Percentiles rank a stretch among this genome's conserved stretches.
Evolutionary conservation across 495 filamentous ascomycete genomes (phyloP).

Genomic region (Astrocystis sublimbata): DNA sequence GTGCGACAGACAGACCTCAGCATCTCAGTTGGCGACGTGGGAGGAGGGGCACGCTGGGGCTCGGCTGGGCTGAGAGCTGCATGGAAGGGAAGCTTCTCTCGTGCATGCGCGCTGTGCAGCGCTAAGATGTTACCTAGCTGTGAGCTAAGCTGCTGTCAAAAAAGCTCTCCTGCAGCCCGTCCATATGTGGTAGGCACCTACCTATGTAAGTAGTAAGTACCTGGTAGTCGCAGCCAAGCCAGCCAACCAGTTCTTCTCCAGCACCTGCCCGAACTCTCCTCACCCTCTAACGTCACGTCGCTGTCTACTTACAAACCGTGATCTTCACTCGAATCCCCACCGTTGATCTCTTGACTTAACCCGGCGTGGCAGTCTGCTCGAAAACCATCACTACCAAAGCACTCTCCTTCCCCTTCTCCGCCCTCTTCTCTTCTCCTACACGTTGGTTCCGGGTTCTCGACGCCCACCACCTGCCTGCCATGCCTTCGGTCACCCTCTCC

Average conservation of each 20-base stretch:
- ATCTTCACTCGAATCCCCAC: slow-evolving; percentile 16
- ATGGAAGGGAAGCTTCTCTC: too few species aligned
- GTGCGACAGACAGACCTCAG: slow-evolving; percentile 3
- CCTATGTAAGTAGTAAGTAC: background rate
- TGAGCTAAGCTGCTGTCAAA: background rate
- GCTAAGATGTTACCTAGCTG: background rate
- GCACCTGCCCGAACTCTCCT: too few species aligned
- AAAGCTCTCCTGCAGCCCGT: background rate
- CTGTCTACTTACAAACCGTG: background rate
- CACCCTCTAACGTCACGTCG: slow-evolving; percentile 15
- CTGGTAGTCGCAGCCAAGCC: background rate
- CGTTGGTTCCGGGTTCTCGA: background rate
- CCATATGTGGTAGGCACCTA: too few species aligned
- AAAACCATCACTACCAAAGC: background rate
- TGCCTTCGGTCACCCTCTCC: background rate
- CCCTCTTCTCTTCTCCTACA: background rate
- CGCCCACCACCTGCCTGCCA: too few species aligned
- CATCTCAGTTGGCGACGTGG: too few species aligned
- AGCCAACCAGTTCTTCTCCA: slow-evolving; percentile 2
- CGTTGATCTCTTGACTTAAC: slow-evolving; percentile 11
- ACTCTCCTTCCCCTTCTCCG: background rate
- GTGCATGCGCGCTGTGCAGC: too few species aligned
- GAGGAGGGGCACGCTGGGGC: slow-evolving; percentile 12
- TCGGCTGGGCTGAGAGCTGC: slow-evolving; percentile 1
- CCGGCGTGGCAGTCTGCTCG: background rate